Evolutionary conservation across 495 filamentous ascomycete genomes (phyloP).

Genomic region (Penicillium ochrochloron): DNA sequence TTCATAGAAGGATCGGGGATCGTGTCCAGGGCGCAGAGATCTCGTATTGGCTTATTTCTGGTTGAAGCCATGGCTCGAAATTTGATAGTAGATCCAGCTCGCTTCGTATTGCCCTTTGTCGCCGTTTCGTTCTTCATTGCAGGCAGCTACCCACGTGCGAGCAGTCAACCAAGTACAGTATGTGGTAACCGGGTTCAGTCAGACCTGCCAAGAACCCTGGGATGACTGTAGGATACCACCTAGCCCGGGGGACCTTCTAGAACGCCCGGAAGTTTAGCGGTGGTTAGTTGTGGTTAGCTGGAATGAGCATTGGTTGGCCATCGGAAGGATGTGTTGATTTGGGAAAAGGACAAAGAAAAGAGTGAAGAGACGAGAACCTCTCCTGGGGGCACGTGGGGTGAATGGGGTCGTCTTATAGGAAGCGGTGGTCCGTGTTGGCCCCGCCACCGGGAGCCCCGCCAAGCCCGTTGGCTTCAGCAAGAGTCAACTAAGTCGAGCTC

Average conservation of each 20-base stretch:
- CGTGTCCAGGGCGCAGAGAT: background rate
- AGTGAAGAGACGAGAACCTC: conserved; percentile 8
- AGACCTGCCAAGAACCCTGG: background rate
- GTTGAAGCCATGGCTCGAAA: background rate
- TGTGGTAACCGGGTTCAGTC: background rate
- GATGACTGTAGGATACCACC: background rate
- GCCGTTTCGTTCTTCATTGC: background rate
- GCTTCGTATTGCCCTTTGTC: background rate
- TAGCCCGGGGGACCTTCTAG: background rate
- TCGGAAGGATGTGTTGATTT: background rate
- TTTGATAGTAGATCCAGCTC: background rate
- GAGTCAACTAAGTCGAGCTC: background rate
- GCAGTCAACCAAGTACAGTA: background rate
- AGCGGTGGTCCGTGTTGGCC: conserved; percentile 21
- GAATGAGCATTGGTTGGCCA: background rate
- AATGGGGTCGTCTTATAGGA: conserved; percentile 17
- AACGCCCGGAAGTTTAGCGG: background rate
- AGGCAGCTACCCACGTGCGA: background rate
- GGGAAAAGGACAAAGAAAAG: background rate
- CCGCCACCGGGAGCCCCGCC: conserved; percentile 12
- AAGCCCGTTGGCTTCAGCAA: conserved; percentile 13
- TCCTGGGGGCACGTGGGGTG: conserved; percentile 23
- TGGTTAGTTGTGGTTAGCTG: background rate
- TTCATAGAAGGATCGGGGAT: background rate
- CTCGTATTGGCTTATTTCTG: background rate